Base-by-base conservation (phyloP, 768 basidiomycete genomes). In the Hortiboletus campestris region DNA sequence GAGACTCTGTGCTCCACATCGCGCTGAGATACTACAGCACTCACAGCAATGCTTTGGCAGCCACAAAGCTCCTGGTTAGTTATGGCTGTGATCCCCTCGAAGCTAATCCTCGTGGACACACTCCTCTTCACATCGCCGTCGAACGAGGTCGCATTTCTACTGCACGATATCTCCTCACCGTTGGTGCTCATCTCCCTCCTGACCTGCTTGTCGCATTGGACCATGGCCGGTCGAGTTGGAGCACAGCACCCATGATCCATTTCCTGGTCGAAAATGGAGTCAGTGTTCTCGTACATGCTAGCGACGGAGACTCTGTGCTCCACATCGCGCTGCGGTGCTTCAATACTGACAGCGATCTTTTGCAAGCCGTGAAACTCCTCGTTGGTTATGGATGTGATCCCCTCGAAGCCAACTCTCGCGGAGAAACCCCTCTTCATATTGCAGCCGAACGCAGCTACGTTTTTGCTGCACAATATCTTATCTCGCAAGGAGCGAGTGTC, bases 301-400 rank as follows among this genome's bases (percentile, higher is more conserved):
- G 4, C n/a, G n/a, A n/a, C 25, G 13, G 40, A 28, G n/a, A 50
- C 10, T 16, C 40, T 49, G 16, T 10, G n/a, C 47, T 42, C 17
- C 49, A 55, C 34, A 8, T 38, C n/a, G 17, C 10, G 0, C 1
- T 45, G 14, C 34, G 1, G 43, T 29, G 5, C 13, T 31, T 22
- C 13, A 1, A 4, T 2, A 4, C 13, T 8, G 17, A 19, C 1
- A 2, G 3, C 0, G 10, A 20, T 8, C 11, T 7, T 14, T n/a
- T 31, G 29, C n/a, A n/a, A 4, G 17, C 16, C 1, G 31, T 45
- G 31, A 57, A 57, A 43, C 3, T 43, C 11, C 20, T 55, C 5
- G 35, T 55, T 11, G 25, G 4, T 3, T 7, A 8, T 38, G 54
- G 49, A 6, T 55, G 49, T 10, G 11, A 55, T 36, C 54, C 49